A percentile compares a stretch with the other conserved stretches of the same genome.
These are phyloP conservation scores for Fallopia convolvulus DNA, from an alignment of 148 eudicot genomes.

Conservation along the genomic window DNA sequence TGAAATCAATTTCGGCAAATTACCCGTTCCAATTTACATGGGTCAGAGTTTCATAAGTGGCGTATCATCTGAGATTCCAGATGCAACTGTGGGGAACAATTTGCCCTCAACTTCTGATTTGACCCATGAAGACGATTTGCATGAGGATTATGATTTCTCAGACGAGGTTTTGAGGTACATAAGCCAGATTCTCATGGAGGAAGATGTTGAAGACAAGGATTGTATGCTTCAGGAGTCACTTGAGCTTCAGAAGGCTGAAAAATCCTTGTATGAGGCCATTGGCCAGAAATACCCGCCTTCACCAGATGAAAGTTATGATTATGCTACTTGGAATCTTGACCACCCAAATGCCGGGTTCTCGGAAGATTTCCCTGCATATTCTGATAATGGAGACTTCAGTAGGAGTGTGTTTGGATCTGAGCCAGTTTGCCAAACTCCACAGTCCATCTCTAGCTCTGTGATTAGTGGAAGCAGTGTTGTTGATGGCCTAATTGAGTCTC, in stretches of 20 bases:
- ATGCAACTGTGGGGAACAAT: not conserved
- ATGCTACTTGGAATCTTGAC: slow-evolving; percentile 16
- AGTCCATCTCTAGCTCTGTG: slow-evolving; percentile 18
- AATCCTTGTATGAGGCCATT: slow-evolving; percentile 53
- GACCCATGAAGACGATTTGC: slow-evolving; percentile 25
- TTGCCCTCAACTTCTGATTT: not conserved
- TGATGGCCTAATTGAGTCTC: slow-evolving; percentile 32
- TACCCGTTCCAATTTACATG: not conserved
- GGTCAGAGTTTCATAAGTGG: slow-evolving; percentile 1
- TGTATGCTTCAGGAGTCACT: slow-evolving; percentile 68
- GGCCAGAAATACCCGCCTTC: slow-evolving; percentile 51
- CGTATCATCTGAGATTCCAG: not conserved
- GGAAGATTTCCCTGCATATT: slow-evolving; percentile 7
- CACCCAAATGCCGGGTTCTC: slow-evolving; percentile 13
- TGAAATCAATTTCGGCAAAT: not conserved
- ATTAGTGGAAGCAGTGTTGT: slow-evolving; percentile 19
- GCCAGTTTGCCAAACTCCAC: slow-evolving; percentile 11
- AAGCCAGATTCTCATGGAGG: slow-evolving; percentile 69
- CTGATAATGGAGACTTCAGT: slow-evolving; percentile 13
- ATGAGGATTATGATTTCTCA: slow-evolving; percentile 61
- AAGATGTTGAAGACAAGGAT: slow-evolving; percentile 65
- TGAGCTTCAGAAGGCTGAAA: slow-evolving; percentile 64
- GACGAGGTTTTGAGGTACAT: slow-evolving; percentile 64
- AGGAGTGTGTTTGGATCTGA: slow-evolving; percentile 16
- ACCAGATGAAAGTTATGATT: slow-evolving; percentile 22